phyloP scores from a whole-genome alignment of 2,329 filamentous ascomycete genomes.

The Tolypocladium endophyticum region DNA sequence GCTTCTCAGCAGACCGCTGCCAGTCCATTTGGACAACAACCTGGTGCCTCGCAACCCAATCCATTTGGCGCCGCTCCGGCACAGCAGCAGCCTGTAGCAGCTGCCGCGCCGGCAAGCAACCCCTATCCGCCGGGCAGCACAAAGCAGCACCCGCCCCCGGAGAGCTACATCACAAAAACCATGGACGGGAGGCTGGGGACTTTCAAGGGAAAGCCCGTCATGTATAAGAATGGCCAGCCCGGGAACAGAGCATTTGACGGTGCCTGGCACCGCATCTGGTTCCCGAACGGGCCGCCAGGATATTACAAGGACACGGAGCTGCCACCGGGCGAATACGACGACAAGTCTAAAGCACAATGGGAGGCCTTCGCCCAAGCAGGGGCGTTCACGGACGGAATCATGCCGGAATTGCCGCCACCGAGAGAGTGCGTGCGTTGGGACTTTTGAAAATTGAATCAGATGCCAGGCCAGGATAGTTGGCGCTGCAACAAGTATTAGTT shows the following conservation, averaged over 20 bases:
- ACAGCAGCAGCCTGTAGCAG: slow-evolving; percentile 6
- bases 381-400: slow-evolving; percentile 55
- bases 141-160: slow-evolving; percentile 31
- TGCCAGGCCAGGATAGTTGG: not conserved
- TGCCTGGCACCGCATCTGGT: slow-evolving; percentile 57
- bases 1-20: not conserved
- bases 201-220: slow-evolving; percentile 56
- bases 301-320: slow-evolving; percentile 55
- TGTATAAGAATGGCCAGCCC: slow-evolving; percentile 41
- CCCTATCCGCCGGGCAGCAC: slow-evolving; percentile 35
- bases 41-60: slow-evolving; percentile 9
- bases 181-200: slow-evolving; percentile 35
- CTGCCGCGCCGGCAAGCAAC: slow-evolving; percentile 7
- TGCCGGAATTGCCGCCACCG: slow-evolving; percentile 71
- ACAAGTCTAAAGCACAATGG: slow-evolving; percentile 53
- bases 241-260: slow-evolving; percentile 42
- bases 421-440: slow-evolving; percentile 67
- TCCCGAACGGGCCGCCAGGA: slow-evolving; percentile 57
- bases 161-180: slow-evolving; percentile 31
- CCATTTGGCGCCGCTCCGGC: slow-evolving; percentile 11
- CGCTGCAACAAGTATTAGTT: not conserved
- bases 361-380: slow-evolving; percentile 53
- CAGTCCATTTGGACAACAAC: slow-evolving; percentile 14
- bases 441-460: slow-evolving; percentile 36
- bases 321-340: slow-evolving; percentile 44